These are phyloP conservation scores for Coemansia furcata DNA, from an alignment of 192 early-diverging fungal genomes.

Conservation along the genomic window DNA sequence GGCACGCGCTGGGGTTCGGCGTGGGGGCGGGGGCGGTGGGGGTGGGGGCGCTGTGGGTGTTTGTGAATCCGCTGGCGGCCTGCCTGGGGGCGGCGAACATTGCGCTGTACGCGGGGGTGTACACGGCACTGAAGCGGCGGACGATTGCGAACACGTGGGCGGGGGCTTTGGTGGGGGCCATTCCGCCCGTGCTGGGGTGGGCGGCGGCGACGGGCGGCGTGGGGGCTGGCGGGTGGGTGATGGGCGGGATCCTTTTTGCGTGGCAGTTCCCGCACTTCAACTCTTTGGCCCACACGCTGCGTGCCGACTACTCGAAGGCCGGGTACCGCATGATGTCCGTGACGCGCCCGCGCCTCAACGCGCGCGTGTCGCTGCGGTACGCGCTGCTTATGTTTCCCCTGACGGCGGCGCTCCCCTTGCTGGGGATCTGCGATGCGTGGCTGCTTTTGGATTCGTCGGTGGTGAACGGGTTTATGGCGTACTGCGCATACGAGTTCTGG, in stretches of 20 bases:
- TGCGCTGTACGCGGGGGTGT: constrained; percentile 82
- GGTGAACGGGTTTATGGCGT: constrained; percentile 73
- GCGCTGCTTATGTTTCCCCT: constrained; percentile 71
- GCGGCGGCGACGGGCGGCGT: constrained; percentile 75
- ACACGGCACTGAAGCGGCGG: constrained; percentile 92
- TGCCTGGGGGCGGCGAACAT: constrained; percentile 81
- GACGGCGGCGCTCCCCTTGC: constrained; percentile 54
- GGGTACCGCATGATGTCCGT: constrained; percentile 97
- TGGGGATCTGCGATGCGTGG: constrained; percentile 75
- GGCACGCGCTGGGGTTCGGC: constrained; percentile 79
- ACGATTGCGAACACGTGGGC: constrained; percentile 96
- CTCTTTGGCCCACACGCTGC: constrained; percentile 84
- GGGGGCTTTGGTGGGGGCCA: constrained; percentile 89
- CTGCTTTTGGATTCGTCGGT: constrained; percentile 75
- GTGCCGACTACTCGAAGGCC: constrained; percentile 94
- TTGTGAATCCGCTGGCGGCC: constrained; percentile 88
- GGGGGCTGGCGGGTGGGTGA: constrained; percentile 75
- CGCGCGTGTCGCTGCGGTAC: constrained; percentile 83
- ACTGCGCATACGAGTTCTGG: constrained; percentile 77
- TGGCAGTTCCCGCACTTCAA: constrained; percentile 99
- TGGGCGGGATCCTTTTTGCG: constrained; percentile 81
- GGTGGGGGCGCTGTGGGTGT: constrained; percentile 57
- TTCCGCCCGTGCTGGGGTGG: constrained; percentile 99
- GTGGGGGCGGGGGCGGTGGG: constrained; percentile 66
- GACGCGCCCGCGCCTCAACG: constrained; percentile 82